phyloP scores from a whole-genome alignment of 352 stramenopile species.

The Phytophthora citricola region DNA sequence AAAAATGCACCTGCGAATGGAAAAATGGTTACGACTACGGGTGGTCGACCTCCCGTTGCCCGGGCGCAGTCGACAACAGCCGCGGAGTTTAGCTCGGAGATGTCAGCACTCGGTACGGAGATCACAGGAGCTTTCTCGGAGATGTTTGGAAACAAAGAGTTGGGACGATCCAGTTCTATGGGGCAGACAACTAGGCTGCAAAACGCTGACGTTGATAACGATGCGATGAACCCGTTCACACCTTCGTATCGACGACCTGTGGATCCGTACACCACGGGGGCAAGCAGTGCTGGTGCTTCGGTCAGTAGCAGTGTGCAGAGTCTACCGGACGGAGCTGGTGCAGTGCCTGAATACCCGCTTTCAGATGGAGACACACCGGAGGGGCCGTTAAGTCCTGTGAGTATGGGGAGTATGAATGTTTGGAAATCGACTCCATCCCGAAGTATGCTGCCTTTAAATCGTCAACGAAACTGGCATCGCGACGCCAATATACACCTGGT shows the following conservation, averaged over 20 bases:
- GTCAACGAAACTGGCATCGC: conserved; percentile 37
- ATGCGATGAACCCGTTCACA: conserved; percentile 76
- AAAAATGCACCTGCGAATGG: conserved; percentile 46
- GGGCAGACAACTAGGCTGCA: conserved; percentile 14
- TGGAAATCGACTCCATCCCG: conserved; percentile 77
- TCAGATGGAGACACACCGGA: conserved; percentile 30
- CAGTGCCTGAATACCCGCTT: conserved; percentile 19
- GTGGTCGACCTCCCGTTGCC: conserved; percentile 9
- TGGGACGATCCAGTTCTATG: conserved; percentile 11
- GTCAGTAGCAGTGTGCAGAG: conserved; percentile 30
- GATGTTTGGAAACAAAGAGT: conserved; percentile 38
- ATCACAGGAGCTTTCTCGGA: conserved; percentile 37
- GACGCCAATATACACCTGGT: conserved; percentile 22
- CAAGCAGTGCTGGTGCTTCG: conserved; percentile 28
- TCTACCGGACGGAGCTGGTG: conserved; percentile 12
- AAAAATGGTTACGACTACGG: background rate
- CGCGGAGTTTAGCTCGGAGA: conserved; percentile 38
- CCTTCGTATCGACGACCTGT: conserved; percentile 51
- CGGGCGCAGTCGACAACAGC: conserved; percentile 23
- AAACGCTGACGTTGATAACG: conserved; percentile 48
- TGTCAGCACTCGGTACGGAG: conserved; percentile 35
- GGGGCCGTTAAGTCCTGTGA: conserved; percentile 56
- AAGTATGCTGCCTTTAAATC: conserved; percentile 79
- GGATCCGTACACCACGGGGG: conserved; percentile 27
- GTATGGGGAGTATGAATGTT: conserved; percentile 73